A percentile compares a stretch with the other conserved stretches of the same genome.
phyloP scores from a whole-genome alignment of 106 monocot species.

The Alisma plantagoaquatica region DNA sequence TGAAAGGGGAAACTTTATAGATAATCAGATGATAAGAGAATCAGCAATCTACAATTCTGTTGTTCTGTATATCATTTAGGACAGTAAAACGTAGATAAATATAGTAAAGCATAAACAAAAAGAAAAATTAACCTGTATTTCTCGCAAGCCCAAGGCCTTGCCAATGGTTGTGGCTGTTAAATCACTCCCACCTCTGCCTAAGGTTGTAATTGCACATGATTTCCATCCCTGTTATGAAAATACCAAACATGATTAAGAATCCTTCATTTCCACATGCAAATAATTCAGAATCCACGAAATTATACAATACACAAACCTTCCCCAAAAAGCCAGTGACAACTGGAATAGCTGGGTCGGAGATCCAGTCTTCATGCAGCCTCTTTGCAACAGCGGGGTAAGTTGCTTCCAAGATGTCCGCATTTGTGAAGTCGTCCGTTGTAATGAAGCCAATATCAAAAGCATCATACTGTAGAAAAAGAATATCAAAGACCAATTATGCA shows the following conservation, averaged over 20 bases:
- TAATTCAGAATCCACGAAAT: too few relatives aligned
- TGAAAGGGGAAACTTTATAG: too few relatives aligned
- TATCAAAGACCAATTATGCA: not conserved
- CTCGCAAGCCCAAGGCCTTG: slow-evolving; percentile 81
- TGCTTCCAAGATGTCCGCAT: slow-evolving; percentile 89
- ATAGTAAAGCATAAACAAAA: too few relatives aligned
- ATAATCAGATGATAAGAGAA: too few relatives aligned
- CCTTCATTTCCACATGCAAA: too few relatives aligned
- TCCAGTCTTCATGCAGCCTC: slow-evolving; percentile 71
- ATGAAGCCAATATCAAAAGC: slow-evolving; percentile 94
- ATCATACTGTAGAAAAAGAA: slow-evolving; percentile 56
- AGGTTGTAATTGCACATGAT: slow-evolving; percentile 79
- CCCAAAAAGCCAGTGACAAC: slow-evolving; percentile 95
- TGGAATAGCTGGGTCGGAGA: slow-evolving; percentile 66
- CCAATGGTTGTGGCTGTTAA: slow-evolving; percentile 95
- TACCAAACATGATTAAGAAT: too few relatives aligned
- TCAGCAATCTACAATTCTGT: too few relatives aligned
- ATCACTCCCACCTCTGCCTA: slow-evolving; percentile 94
- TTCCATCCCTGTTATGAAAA: slow-evolving; percentile 66
- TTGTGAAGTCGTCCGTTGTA: slow-evolving; percentile 87
- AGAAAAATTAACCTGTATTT: slow-evolving; percentile 84
- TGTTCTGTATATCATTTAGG: too few relatives aligned
- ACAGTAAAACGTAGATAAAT: too few relatives aligned
- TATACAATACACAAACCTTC: slow-evolving; percentile 44
- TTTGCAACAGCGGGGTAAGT: slow-evolving; percentile 87